These are phyloP conservation scores for Incumbomyces delicatus DNA, from an alignment of 2,329 filamentous ascomycete genomes.

Conservation along the genomic window DNA sequence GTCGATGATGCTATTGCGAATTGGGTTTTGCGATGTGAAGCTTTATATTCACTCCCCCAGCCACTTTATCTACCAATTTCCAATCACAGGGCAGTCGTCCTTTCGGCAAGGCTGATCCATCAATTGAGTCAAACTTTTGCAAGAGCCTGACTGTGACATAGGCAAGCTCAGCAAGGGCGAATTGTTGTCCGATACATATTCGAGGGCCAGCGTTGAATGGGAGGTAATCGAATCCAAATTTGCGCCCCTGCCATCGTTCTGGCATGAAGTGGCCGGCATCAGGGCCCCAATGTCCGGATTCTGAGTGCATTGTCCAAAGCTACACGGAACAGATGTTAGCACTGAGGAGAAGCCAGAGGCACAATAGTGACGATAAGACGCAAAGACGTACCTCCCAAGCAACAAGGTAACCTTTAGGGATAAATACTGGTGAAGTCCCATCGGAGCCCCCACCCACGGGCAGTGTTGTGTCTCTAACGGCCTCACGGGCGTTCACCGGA, in stretches of 20 bases:
- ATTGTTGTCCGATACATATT: constrained; percentile 24
- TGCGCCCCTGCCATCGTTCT: constrained; percentile 60
- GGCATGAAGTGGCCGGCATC: constrained; percentile 45
- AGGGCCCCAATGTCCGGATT: constrained; percentile 14
- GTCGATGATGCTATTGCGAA: constrained; percentile 7
- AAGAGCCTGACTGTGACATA: constrained; percentile 21
- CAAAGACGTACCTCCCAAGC: constrained; percentile 26
- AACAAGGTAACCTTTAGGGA: constrained; percentile 37
- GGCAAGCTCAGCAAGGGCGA: constrained; percentile 19
- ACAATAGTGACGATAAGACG: constrained; percentile 21
- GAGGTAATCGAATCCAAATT: constrained; percentile 54
- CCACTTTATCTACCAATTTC: constrained; percentile 13
- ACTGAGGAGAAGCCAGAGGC: constrained; percentile 30
- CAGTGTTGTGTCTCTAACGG: constrained; percentile 33
- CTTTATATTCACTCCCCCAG: constrained; percentile 12
- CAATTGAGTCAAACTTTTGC: constrained; percentile 13
- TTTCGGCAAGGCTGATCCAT: constrained; percentile 13
- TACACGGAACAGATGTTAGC: constrained; percentile 25
- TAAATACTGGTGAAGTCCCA: constrained; percentile 24
- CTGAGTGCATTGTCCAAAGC: constrained; percentile 5
- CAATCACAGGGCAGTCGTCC: constrained; percentile 13
- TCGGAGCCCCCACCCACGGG: constrained; percentile 52
- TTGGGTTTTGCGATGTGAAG: constrained; percentile 8
- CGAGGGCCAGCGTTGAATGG: constrained; percentile 23
- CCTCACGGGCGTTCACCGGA: constrained; percentile 35